Base-by-base conservation (phyloP, 202 grass and related monocot species). In the Alloteropsis angusta region DNA sequence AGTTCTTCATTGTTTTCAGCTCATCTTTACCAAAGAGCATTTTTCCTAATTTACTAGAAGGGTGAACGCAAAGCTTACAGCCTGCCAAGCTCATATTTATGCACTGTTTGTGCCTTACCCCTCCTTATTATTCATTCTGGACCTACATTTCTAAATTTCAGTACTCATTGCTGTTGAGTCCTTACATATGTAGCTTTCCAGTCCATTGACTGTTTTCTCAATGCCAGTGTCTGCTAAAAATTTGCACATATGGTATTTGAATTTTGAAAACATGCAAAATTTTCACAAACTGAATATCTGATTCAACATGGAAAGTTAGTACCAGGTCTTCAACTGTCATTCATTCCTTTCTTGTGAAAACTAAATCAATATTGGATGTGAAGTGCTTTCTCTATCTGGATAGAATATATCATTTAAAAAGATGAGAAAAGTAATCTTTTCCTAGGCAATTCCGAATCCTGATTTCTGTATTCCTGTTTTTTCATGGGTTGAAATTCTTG, bases 1-100 rank as follows among this genome's bases (percentile, higher is more conserved):
- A 37, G 74, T 71, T 54, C 65, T 65, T 82, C 41, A n/a, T n/a
- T 80, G 62, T 86, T 8, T 18, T 66, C 19, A 57, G 22, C 71
- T 43, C 34, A 61, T 69, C 10, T 68, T 14, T 68, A 76, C 9
- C 54, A 52, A 21, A 32, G 25, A 59, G 6, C 39, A 42, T 32
- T 69, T 57, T 68, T 68, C 36, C 15, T 78, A 34, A 16, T 41
- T 26, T 65, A 53, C 45, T 65, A 13, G 22, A 57, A 12, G 11
- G 55, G 23, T 41, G 21, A 66, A 66, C 9, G 36, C 19, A 53
- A 65, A 77, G n/a, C 32, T 66, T 39, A 65, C 9, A 67, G 23
- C 25, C 21, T 16, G 37, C 16, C 5, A n/a, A 53, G 13, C 4
- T 16, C 17, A 58, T 72, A 16, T 28, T 68, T 49, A 52, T 60